Base-by-base conservation (phyloP, 2,329 filamentous ascomycete species). In the Ramularia endophylla region DNA sequence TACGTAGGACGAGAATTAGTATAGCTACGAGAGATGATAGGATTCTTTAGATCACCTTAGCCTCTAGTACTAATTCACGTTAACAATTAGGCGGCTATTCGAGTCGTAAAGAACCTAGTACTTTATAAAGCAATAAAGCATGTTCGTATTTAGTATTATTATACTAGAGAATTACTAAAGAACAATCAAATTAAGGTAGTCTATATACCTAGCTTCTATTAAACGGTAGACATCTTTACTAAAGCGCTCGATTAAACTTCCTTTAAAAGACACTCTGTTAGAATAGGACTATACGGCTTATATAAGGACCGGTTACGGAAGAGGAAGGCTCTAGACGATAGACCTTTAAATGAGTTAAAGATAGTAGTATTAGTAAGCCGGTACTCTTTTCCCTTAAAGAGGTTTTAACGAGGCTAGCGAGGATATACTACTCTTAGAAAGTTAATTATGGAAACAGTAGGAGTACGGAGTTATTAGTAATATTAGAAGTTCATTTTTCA, bases 181-280 rank as follows among this genome's bases (percentile, higher is more conserved):
- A 17, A 40, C 8, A 33, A 33, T 25, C 4, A 9, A 6, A 40
- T 40, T 15, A 18, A 15, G 27, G 20, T 40, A 3, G 8, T 20
- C 12, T 40, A 40, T 27, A 17, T 33, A 8, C 17, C 38, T 40
- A 40, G 38, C 33, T 17, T 25, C 38, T 40, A 33, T 40, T 33
- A 40, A 11, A 40, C 29, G 9, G n/a, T 20, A 15, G 37, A 40
- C 13, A 40, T 40, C 17, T 40, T 40, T 40, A 40, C 29, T 33
- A 40, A 40, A 16, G 38, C 19, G 17, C 38, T 40, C 33, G 38
- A 40, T n/a, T 33, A 33, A 32, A 15, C 13, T 17, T 33, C 29
- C 2, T 40, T 40, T 13, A 13, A 40, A 32, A n/a, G n/a, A n/a
- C n/a, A n/a, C n/a, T n/a, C n/a, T n/a, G n/a, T n/a, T n/a, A n/a